Base-by-base conservation (phyloP, 2,329 filamentous ascomycete genomes). In the Nannizziopsis barbatae region DNA sequence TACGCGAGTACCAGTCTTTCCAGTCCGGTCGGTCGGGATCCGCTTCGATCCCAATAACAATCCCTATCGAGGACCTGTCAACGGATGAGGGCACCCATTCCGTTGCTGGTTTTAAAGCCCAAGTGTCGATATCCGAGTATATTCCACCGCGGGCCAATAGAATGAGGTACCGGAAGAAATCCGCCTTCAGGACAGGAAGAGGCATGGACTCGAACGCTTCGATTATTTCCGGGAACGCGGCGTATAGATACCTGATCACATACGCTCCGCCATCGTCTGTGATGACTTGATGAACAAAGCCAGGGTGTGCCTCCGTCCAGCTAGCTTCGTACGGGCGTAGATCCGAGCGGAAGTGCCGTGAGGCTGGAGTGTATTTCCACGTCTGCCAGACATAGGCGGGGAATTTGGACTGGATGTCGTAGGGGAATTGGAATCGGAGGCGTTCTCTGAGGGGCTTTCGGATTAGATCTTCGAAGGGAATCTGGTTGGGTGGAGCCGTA, bases 341-440 rank as follows among this genome's bases (percentile, higher is more conserved):
- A 15, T 73, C 70, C 53, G 83, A 79, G 9, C 68, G 69, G 62
- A 98, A 98, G 53, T 85, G 75, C 44, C 79, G 74, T 17, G 86
- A 84, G 1, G 81, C 77, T 0, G 90, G 89, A 0, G 80, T 85
- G 60, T 80, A 83, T 66, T 93, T 95, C 92, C 92, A 98, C 11
- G 92, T 98, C 74, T 98, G 92, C 92, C 92, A 98, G 62, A 98
- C 93, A 72, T 95, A 96, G 49, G 88, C 89, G 2, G 92, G 92
- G 65, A 96, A 96, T 65, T 90, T 94, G 57, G 75, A 68, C 61
- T 88, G 80, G 53, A 90, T 75, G 60, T 95, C 85, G 73, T 96
- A 98, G 15, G 89, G 87, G 67, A 92, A 96, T 58, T 93, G 85
- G 71, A 94, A 95, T 45, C 82, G 83, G 50, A 98, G 79, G 69